A percentile compares a stretch with the other conserved stretches of the same genome.
Evolutionary conservation across 2,329 filamentous ascomycete genomes (phyloP).

Genomic region (Alternaria sp.): DNA sequence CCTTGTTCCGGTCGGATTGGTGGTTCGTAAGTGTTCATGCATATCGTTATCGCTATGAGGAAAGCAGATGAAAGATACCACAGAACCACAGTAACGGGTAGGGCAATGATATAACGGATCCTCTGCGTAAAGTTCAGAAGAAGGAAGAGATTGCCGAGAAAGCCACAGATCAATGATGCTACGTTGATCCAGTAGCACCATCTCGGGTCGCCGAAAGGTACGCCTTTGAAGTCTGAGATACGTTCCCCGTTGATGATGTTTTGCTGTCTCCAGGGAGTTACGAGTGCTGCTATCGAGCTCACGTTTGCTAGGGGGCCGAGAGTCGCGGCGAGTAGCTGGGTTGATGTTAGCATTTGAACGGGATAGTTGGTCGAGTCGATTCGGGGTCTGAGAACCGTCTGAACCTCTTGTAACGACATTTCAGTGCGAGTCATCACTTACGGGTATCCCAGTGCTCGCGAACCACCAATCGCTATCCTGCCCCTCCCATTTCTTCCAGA

Average conservation of each 20-base stretch:
- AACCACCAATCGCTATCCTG: slow-evolving; percentile 48
- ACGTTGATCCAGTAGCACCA: slow-evolving; percentile 82
- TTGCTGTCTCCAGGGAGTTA: slow-evolving; percentile 75
- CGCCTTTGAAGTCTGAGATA: slow-evolving; percentile 60
- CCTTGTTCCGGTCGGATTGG: slow-evolving; percentile 56
- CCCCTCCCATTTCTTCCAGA: slow-evolving; percentile 19
- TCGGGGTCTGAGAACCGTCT: background rate
- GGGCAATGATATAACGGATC: slow-evolving; percentile 79
- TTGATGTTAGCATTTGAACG: background rate
- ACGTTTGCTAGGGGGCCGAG: slow-evolving; percentile 86
- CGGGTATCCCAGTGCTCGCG: slow-evolving; percentile 46
- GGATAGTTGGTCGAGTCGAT: background rate
- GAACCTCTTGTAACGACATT: background rate
- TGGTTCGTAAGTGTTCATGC: slow-evolving; percentile 68
- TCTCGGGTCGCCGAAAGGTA: slow-evolving; percentile 69
- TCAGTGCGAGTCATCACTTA: background rate
- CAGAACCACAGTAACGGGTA: slow-evolving; percentile 81
- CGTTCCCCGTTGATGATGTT: slow-evolving; percentile 56
- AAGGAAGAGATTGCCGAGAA: slow-evolving; percentile 80
- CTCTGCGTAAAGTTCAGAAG: slow-evolving; percentile 85
- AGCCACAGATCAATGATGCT: slow-evolving; percentile 74
- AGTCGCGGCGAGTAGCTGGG: slow-evolving; percentile 75
- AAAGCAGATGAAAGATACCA: slow-evolving; percentile 73
- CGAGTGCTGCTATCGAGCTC: slow-evolving; percentile 85
- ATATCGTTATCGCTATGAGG: slow-evolving; percentile 69